A percentile compares a stretch with the other conserved stretches of the same genome.
Conservation (phyloP, 108 stramenopile species). For the Cyclotella atomus region DNA sequence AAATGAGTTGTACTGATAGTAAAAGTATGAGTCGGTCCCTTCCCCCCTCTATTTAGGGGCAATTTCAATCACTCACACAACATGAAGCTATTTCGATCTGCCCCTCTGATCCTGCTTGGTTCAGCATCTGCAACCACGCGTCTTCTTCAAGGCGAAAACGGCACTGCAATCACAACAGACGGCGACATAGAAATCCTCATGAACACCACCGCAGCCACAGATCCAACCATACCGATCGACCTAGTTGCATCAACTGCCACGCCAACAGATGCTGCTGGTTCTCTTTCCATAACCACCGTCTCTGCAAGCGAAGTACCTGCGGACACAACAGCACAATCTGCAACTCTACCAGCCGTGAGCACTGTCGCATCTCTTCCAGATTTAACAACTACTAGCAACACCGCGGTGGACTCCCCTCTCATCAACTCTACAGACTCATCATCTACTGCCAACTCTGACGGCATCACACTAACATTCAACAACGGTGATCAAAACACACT, state of each 20-base stretch:
- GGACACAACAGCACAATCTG: too few species aligned
- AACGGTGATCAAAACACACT: slow-evolving; percentile 3
- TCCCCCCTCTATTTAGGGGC: too few species aligned
- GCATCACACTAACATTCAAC: not conserved
- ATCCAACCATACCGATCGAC: not conserved
- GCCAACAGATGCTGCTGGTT: too few species aligned
- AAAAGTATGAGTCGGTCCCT: too few species aligned
- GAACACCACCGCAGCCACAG: not conserved
- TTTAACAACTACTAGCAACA: not conserved
- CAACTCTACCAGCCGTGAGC: too few species aligned
- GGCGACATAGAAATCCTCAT: not conserved
- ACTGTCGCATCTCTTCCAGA: too few species aligned
- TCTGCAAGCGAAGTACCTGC: too few species aligned
- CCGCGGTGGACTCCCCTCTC: not conserved
- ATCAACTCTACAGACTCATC: not conserved
- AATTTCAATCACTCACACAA: too few species aligned
- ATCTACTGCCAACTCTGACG: not conserved
- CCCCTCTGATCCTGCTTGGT: not conserved
- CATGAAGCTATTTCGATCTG: not conserved
- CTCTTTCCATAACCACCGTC: too few species aligned
- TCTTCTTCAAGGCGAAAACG: not conserved
- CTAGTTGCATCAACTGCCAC: not conserved
- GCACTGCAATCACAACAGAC: not conserved
- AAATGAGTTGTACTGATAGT: too few species aligned
- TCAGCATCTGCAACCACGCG: not conserved